Conservation (phyloP, 345 rosid genomes). For the Linum lewisii region DNA sequence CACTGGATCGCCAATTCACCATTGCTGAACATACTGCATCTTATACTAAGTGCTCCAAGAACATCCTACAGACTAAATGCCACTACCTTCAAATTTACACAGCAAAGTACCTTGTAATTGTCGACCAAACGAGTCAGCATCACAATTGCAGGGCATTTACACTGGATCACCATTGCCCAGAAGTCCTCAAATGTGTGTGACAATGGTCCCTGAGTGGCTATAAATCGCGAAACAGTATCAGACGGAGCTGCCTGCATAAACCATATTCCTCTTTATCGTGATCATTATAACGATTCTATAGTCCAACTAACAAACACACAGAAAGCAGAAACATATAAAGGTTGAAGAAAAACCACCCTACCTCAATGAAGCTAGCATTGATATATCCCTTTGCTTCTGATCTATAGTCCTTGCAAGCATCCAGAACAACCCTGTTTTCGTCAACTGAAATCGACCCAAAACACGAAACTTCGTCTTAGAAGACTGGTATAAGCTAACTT, state of each 20-base stretch:
- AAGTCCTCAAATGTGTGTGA: conserved; percentile 71
- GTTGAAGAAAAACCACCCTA: conserved; percentile 9
- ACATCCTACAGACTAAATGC: not conserved
- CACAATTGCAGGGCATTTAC: conserved; percentile 63
- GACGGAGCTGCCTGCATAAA: conserved; percentile 52
- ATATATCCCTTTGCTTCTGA: conserved; percentile 63
- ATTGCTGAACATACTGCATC: too few species aligned
- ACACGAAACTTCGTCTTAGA: not conserved
- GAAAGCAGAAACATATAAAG: not conserved
- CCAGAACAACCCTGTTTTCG: conserved; percentile 55
- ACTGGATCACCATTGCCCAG: conserved; percentile 90
- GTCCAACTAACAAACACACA: not conserved
- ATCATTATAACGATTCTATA: too few species aligned
- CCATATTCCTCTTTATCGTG: not conserved
- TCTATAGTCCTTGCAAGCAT: conserved; percentile 55
- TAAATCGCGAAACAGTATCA: conserved; percentile 54
- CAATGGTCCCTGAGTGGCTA: conserved; percentile 90
- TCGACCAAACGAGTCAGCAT: conserved; percentile 89
- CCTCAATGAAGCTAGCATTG: conserved; percentile 77
- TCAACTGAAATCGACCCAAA: conserved; percentile 44
- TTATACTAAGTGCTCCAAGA: too few species aligned
- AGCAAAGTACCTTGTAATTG: conserved; percentile 39
- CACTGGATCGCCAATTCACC: too few species aligned
- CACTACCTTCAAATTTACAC: conserved; percentile 8
- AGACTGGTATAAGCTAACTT: not conserved